phyloP scores from a whole-genome alignment of 2,329 filamentous ascomycete genomes.

The Talaromyces rugulosus region DNA sequence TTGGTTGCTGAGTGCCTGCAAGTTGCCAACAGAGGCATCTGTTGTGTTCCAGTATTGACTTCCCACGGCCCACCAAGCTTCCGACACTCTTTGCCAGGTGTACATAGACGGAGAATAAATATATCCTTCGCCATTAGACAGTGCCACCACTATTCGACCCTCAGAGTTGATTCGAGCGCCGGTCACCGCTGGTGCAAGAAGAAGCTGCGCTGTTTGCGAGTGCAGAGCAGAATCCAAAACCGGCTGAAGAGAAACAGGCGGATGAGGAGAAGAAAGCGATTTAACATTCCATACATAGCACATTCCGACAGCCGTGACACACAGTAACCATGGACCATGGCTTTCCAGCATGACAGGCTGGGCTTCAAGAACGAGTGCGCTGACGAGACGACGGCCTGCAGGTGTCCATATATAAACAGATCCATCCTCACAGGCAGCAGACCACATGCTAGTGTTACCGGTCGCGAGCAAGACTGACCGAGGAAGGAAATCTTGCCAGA shows the following conservation, averaged over 20 bases:
- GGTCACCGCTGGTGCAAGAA: conserved; percentile 76
- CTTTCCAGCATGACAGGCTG: conserved; percentile 93
- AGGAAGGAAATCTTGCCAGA: conserved; percentile 95
- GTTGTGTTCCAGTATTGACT: conserved; percentile 99
- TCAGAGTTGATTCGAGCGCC: conserved; percentile 87
- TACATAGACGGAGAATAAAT: conserved; percentile 82
- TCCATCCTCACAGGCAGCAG: conserved; percentile 88
- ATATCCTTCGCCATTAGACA: conserved; percentile 93
- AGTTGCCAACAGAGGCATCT: conserved; percentile 78
- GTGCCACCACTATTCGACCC: conserved; percentile 79
- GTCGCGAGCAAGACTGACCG: conserved; percentile 83
- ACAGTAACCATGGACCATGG: conserved; percentile 82
- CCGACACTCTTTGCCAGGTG: conserved; percentile 91
- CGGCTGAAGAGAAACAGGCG: conserved; percentile 82
- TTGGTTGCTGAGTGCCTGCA: conserved; percentile 68
- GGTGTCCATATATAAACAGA: conserved; percentile 88
- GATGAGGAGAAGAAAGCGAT: conserved; percentile 76
- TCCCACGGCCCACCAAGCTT: conserved; percentile 96
- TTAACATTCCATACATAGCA: conserved; percentile 93
- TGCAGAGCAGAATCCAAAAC: conserved; percentile 82
- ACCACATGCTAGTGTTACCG: conserved; percentile 87
- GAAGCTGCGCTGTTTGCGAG: conserved; percentile 72
- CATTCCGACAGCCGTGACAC: conserved; percentile 81
- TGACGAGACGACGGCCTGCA: conserved; percentile 79
- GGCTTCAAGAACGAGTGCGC: conserved; percentile 80